Conservation (phyloP, 352 stramenopile species). For the Globisporangium viniferum region DNA sequence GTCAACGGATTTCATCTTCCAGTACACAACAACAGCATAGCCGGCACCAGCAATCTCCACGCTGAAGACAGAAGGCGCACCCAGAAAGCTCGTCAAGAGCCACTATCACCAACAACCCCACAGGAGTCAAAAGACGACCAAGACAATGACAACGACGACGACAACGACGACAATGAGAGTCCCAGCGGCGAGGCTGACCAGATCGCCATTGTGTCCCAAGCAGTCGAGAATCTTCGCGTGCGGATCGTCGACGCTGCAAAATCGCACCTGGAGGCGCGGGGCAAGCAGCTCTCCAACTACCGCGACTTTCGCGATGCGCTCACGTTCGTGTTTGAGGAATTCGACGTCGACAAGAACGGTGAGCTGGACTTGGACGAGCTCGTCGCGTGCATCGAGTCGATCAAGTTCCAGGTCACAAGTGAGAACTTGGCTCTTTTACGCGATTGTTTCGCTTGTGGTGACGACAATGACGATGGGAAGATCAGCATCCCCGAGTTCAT, state of each 20-base stretch:
- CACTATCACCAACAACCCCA: neutral
- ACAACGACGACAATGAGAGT: neutral
- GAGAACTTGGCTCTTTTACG: constrained; percentile 45
- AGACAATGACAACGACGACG: neutral
- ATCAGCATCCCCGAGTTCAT: constrained; percentile 70
- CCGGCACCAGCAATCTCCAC: no score
- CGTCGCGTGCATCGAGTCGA: constrained; percentile 40
- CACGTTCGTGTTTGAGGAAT: constrained; percentile 43
- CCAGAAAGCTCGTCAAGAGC: neutral
- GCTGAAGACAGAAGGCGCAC: neutral
- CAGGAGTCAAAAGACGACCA: neutral
- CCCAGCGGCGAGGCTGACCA: constrained; percentile 15
- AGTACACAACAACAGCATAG: neutral
- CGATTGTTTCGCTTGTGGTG: constrained; percentile 44
- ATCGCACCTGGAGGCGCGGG: constrained; percentile 22
- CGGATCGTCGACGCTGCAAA: constrained; percentile 40
- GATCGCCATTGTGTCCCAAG: constrained; percentile 19
- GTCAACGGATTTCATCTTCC: constrained; percentile 49
- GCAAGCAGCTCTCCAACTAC: constrained; percentile 35
- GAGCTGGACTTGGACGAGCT: constrained; percentile 55
- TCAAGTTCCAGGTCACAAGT: constrained; percentile 39
- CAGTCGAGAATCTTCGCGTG: constrained; percentile 32
- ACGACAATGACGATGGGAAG: constrained; percentile 20
- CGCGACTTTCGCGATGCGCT: constrained; percentile 53
- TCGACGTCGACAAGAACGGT: constrained; percentile 54